Percentiles rank a stretch among this genome's conserved stretches.
These are phyloP conservation scores for Russula lepida DNA, from an alignment of 768 basidiomycete genomes.

Conservation along the genomic window DNA sequence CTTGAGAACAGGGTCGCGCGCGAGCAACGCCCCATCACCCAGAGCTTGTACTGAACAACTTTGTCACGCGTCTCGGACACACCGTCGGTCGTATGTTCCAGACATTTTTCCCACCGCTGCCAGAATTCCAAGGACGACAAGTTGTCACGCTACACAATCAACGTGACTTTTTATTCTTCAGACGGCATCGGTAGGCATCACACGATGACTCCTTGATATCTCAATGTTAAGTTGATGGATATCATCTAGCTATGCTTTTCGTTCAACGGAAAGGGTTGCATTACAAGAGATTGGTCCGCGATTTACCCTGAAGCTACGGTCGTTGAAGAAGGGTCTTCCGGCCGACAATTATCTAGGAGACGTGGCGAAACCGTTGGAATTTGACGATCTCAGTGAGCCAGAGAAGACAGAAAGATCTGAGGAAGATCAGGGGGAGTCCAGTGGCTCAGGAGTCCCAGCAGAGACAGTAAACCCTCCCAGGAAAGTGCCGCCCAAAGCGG, in stretches of 20 bases:
- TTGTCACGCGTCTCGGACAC: conserved; percentile 89
- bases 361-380: conserved; percentile 45
- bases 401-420: conserved; percentile 25
- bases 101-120: conserved; percentile 89
- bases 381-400: conserved; percentile 35
- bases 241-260: conserved; percentile 72
- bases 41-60: conserved; percentile 90
- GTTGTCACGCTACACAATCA: conserved; percentile 97
- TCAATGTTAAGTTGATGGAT: conserved; percentile 10
- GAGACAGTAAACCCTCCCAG: conserved; percentile 19
- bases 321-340: conserved; percentile 82
- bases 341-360: conserved; percentile 66
- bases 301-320: conserved; percentile 89
- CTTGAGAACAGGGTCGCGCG: conserved; percentile 65
- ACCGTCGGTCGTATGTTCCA: conserved; percentile 93
- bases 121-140: conserved; percentile 93
- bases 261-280: conserved; percentile 81
- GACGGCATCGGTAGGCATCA: conserved; percentile 72
- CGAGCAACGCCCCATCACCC: conserved; percentile 88
- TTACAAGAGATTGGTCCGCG: conserved; percentile 97
- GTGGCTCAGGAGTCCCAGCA: conserved; percentile 20
- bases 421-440: conserved; percentile 24
- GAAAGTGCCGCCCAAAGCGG: conserved; percentile 53
- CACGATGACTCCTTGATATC: conserved; percentile 8
- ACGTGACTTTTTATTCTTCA: conserved; percentile 95